phyloP scores from a whole-genome alignment of 495 filamentous ascomycete genomes.

The Penicillium bovifimosum region DNA sequence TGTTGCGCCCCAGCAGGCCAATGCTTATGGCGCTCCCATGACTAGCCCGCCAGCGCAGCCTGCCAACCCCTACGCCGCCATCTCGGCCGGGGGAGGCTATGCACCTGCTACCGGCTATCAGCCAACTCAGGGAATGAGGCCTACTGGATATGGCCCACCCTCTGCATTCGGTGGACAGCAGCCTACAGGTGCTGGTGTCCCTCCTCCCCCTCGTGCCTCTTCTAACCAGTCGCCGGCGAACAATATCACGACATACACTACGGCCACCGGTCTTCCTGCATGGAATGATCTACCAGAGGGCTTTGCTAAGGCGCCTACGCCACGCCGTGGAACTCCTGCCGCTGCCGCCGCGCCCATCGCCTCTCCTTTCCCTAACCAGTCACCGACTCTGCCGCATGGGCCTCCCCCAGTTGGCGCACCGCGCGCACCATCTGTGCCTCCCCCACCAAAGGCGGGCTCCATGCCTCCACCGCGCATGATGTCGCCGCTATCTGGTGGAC shows the following conservation, averaged over 20 bases:
- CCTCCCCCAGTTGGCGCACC: slow-evolving; percentile 39
- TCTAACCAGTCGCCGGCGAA: slow-evolving; percentile 54
- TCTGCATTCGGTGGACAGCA: slow-evolving; percentile 40
- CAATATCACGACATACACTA: slow-evolving; percentile 57
- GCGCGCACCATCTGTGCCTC: slow-evolving; percentile 49
- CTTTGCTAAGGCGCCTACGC: slow-evolving; percentile 64
- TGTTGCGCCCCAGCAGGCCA: slow-evolving; percentile 18
- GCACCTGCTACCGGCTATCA: slow-evolving; percentile 41
- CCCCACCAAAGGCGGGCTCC: slow-evolving; percentile 42
- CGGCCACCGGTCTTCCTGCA: slow-evolving; percentile 60
- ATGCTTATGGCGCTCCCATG: slow-evolving; percentile 31
- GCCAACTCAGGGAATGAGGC: slow-evolving; percentile 37
- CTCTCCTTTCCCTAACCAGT: slow-evolving; percentile 64
- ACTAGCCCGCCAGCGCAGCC: slow-evolving; percentile 32
- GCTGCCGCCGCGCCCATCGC: slow-evolving; percentile 50
- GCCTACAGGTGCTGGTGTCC: slow-evolving; percentile 35
- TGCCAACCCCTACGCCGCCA: slow-evolving; percentile 59
- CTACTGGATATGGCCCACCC: slow-evolving; percentile 23
- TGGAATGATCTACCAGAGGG: slow-evolving; percentile 95
- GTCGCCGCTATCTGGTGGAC: slow-evolving; percentile 42
- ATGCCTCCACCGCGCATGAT: slow-evolving; percentile 49
- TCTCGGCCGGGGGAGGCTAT: slow-evolving; percentile 32
- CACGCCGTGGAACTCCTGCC: slow-evolving; percentile 67
- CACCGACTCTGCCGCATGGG: slow-evolving; percentile 49
- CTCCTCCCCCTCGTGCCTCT: slow-evolving; percentile 52